Percentiles rank a stretch among this genome's conserved stretches.
phyloP scores from a whole-genome alignment of 371 early-diverging fungal genomes.

The Mortierella sp. region DNA sequence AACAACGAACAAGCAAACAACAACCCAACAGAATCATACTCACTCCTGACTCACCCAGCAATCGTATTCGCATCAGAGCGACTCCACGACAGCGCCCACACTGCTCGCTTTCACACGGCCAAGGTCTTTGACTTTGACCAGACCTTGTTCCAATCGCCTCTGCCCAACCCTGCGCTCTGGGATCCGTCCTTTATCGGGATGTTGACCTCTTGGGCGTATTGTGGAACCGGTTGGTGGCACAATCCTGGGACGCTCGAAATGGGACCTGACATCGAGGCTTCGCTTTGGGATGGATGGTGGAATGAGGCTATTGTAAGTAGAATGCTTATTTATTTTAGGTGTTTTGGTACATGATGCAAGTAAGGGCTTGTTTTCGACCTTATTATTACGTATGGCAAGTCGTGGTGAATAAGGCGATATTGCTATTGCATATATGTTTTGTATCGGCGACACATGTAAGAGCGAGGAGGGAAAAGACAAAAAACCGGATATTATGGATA shows the following conservation, averaged over 20 bases:
- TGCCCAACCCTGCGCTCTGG: conserved; percentile 79
- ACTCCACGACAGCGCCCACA: conserved; percentile 23
- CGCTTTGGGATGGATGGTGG: conserved; percentile 53
- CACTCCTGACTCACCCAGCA: conserved; percentile 34
- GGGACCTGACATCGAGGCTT: conserved; percentile 39
- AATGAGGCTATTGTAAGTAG: conserved; percentile 53
- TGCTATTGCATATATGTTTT: too few relatives aligned
- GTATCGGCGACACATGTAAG: background rate
- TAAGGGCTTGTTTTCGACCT: background rate
- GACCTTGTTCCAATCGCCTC: conserved; percentile 80
- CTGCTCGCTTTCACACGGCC: conserved; percentile 39
- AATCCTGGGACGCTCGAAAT: conserved; percentile 73
- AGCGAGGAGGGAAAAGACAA: background rate
- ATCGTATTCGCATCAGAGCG: conserved; percentile 33
- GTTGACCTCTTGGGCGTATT: conserved; percentile 65
- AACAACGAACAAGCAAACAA: background rate
- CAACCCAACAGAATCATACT: background rate
- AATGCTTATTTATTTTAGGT: background rate
- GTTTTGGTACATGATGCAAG: background rate
- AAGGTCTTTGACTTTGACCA: conserved; percentile 82
- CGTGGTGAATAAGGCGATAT: background rate
- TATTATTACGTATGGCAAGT: background rate
- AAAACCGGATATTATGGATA: background rate
- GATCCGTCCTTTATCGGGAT: conserved; percentile 66
- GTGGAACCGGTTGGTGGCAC: conserved; percentile 76